Base-by-base conservation (phyloP, 257 asterid species). In the Solanum lycopersicoides region DNA sequence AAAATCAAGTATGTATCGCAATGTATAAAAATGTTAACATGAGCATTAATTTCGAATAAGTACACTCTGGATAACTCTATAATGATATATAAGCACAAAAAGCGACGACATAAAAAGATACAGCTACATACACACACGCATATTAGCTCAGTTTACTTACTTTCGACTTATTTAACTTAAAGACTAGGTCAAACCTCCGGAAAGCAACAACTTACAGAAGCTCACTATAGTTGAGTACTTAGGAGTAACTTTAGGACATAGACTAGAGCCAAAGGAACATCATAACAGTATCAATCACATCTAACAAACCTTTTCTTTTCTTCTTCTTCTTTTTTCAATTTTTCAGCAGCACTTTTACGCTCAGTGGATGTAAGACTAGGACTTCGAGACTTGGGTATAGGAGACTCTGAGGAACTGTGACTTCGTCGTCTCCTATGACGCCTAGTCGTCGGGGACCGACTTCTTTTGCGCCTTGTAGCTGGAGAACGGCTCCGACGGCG, bases 251-350 rank as follows among this genome's bases (percentile, higher is more conserved):
- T 50, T 47, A 30, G 68, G 34, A 82, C 25, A 82, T 50, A 50
- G 85, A 50, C 85, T 30, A 30, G 56, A 30, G 44, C 28, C 85
- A 80, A 32, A 30, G 30, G 69, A 30, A 30, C 66, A 80, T 80
- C 32, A 47, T 80, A 41, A 30, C 6, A 0, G 68, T 25, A 18
- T 82, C 84, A 80, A 50, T 80, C 85, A 82, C 69, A 50, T 82
- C 45, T 9, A 82, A 50, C 85, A 50, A 50, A 96, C 98, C 98
- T 91, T 91, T 91, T 92, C 95, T 60, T 94, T 88, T 92, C 95
- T 91, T 94, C 96, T 91, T 93, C 99, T 82, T 94, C 98, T 91
- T 86, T 94, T 86, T 86, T 93, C 88, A 93, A 66, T 87, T 92
- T 93, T 71, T 91, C 95, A 18, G 72, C 88, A 45, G 95, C 95